These are phyloP conservation scores for Penicillium sp. DNA, from an alignment of 2,329 filamentous ascomycete genomes.

Conservation along the genomic window DNA sequence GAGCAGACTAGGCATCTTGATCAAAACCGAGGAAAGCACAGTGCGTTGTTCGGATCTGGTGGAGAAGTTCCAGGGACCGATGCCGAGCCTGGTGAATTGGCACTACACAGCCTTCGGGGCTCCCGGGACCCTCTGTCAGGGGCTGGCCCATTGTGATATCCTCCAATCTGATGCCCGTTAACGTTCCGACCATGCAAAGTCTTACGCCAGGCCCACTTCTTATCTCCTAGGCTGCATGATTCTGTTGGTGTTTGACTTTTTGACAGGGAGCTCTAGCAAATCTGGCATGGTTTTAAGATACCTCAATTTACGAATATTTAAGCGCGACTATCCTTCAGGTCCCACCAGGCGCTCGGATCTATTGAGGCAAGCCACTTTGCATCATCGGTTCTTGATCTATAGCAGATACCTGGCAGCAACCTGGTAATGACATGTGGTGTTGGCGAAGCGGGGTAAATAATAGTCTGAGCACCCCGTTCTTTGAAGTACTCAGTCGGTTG, in stretches of 20 bases:
- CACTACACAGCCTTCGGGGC: slow-evolving; percentile 41
- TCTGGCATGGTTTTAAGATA: too few species aligned
- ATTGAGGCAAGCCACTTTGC: slow-evolving; percentile 11
- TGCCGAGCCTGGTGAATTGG: slow-evolving; percentile 41
- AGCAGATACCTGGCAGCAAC: neutral
- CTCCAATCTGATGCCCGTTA: neutral
- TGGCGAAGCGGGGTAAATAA: slow-evolving; percentile 2
- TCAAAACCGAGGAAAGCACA: slow-evolving; percentile 32
- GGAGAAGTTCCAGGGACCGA: slow-evolving; percentile 31
- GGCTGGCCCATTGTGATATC: slow-evolving; percentile 6
- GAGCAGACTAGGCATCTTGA: slow-evolving; percentile 43
- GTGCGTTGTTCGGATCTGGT: slow-evolving; percentile 36
- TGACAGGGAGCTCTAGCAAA: too few species aligned
- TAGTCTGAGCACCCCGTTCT: neutral
- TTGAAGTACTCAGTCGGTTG: neutral
- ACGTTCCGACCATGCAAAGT: neutral
- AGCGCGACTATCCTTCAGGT: neutral
- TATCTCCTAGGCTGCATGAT: neutral
- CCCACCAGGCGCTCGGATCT: slow-evolving; percentile 12
- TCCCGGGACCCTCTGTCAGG: slow-evolving; percentile 23
- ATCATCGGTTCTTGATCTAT: slow-evolving; percentile 1
- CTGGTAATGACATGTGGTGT: neutral
- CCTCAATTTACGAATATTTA: neutral
- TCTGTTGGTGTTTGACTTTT: neutral
- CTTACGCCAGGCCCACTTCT: neutral